These are phyloP conservation scores for Lophium mytilinum DNA, from an alignment of 495 filamentous ascomycete genomes.

Conservation along the genomic window DNA sequence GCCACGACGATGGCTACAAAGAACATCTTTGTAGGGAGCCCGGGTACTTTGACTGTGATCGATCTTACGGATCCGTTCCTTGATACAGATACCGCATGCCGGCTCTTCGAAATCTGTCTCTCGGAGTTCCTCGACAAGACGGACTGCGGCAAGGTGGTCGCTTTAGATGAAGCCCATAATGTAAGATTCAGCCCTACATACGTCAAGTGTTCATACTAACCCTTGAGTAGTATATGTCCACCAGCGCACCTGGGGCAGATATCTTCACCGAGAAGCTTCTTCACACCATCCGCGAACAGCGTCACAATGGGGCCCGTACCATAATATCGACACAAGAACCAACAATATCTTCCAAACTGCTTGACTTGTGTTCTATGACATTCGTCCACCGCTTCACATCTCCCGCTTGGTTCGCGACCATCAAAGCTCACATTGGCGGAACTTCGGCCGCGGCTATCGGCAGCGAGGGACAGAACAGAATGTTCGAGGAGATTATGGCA, in stretches of 20 bases:
- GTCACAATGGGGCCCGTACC: constrained; percentile 58
- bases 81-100: constrained; percentile 55
- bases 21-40: constrained; percentile 28
- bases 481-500: too few species aligned
- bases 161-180: constrained; percentile 56
- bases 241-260: constrained; percentile 36
- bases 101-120: constrained; percentile 57
- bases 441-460: constrained; percentile 4
- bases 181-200: constrained; percentile 24
- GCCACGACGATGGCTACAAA: background rate
- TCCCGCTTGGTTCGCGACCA: constrained; percentile 56
- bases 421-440: constrained; percentile 50
- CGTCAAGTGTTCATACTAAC: background rate
- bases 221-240: constrained; percentile 43
- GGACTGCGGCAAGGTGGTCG: constrained; percentile 42
- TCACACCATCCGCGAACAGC: constrained; percentile 57
- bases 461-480: too few species aligned
- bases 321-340: constrained; percentile 75
- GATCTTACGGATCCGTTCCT: constrained; percentile 70
- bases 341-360: constrained; percentile 58
- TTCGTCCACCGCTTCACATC: constrained; percentile 69
- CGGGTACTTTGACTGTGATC: constrained; percentile 59
- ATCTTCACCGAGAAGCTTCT: constrained; percentile 57
- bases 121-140: constrained; percentile 4
- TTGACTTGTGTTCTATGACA: constrained; percentile 62